A percentile compares a stretch with the other conserved stretches of the same genome.
phyloP scores from a whole-genome alignment of 2,329 filamentous ascomycete genomes.

The Fusarium buharicum region DNA sequence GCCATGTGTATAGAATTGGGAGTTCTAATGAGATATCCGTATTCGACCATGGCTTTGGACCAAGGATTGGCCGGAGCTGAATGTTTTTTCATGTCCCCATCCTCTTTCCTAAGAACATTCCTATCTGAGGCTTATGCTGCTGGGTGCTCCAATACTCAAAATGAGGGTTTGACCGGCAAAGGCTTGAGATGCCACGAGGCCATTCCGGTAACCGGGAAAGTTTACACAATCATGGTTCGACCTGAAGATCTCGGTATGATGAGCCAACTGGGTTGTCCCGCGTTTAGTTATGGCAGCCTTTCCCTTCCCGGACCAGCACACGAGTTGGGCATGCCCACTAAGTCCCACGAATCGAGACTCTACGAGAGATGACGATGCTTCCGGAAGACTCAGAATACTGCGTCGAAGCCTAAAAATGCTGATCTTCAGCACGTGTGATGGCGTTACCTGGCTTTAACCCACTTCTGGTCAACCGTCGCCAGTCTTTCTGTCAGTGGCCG shows the following conservation, averaged over 20 bases:
- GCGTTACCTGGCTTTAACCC: slow-evolving; percentile 12
- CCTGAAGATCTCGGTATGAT: slow-evolving; percentile 25
- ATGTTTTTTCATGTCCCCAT: slow-evolving; percentile 6
- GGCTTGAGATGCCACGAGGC: slow-evolving; percentile 27
- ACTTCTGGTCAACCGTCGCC: not conserved
- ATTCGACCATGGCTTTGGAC: slow-evolving; percentile 13
- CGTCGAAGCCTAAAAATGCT: slow-evolving; percentile 11
- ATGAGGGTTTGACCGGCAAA: slow-evolving; percentile 15
- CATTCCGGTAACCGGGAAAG: slow-evolving; percentile 34
- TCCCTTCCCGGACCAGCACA: slow-evolving; percentile 19
- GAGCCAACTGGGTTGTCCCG: slow-evolving; percentile 21
- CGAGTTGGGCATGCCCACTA: slow-evolving; percentile 18
- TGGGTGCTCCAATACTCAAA: not conserved
- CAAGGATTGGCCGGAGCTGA: slow-evolving; percentile 20
- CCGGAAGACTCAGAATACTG: slow-evolving; percentile 9
- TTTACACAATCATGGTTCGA: slow-evolving; percentile 14
- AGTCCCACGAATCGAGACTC: slow-evolving; percentile 32
- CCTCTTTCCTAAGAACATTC: slow-evolving; percentile 13
- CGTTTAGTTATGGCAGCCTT: slow-evolving; percentile 24
- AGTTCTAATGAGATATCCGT: slow-evolving; percentile 25
- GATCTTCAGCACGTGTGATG: slow-evolving; percentile 9
- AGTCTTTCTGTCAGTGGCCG: slow-evolving; percentile 26
- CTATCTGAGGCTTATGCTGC: slow-evolving; percentile 1
- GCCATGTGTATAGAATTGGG: slow-evolving; percentile 38
- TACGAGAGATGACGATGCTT: slow-evolving; percentile 24